Percentiles rank a stretch among this genome's conserved stretches.
These are phyloP conservation scores for Cupressus sempervirens DNA, from an alignment of 75 land plant species.

Conservation along the genomic window DNA sequence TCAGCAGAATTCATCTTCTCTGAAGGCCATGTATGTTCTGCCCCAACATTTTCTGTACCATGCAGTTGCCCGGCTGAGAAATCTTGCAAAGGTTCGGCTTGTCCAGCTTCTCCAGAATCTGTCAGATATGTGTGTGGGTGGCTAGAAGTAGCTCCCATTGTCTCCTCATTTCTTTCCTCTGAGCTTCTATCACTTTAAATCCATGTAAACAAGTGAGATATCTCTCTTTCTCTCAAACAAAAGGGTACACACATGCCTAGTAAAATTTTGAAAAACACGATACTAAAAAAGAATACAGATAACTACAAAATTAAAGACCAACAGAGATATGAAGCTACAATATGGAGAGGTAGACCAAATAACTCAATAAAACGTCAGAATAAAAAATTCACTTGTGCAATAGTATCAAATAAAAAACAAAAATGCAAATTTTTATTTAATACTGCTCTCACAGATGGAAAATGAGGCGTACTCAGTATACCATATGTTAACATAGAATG, in stretches of 20 bases:
- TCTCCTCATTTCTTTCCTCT: slow-evolving; percentile 2
- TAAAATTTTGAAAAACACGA: background rate
- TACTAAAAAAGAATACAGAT: background rate
- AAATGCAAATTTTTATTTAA: background rate
- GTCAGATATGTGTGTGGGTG: background rate
- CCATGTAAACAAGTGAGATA: background rate
- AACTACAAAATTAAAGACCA: background rate
- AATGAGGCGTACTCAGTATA: background rate
- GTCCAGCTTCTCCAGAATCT: slow-evolving; percentile 9
- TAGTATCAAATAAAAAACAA: background rate
- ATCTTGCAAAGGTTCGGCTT: background rate
- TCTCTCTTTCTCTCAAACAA: background rate
- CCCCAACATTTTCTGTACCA: background rate
- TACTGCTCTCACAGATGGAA: background rate
- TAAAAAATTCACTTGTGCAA: background rate
- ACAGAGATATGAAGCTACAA: background rate
- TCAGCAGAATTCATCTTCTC: background rate
- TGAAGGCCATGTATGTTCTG: slow-evolving; percentile 7
- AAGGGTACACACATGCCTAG: background rate
- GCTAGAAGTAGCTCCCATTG: background rate
- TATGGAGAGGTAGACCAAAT: background rate
- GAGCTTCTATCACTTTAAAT: slow-evolving; percentile 2
- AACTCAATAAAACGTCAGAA: background rate
- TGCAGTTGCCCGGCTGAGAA: background rate
- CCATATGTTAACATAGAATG: background rate